Base-by-base conservation (phyloP, 768 basidiomycete species). In the Termitomyces bulborhizus region DNA sequence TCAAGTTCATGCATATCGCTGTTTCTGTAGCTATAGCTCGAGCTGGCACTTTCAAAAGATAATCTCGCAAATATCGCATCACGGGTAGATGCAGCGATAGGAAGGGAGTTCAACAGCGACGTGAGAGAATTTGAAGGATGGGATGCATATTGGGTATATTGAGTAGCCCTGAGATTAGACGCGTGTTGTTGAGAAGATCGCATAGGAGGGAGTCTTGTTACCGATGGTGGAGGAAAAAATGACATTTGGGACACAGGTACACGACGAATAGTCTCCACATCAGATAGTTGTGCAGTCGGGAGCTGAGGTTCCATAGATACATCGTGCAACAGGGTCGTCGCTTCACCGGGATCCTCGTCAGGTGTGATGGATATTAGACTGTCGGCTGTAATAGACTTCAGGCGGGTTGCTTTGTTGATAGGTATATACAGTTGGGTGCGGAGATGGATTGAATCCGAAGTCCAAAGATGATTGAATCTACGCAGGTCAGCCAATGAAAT, bases 381-480 rank as follows among this genome's bases (percentile, higher is more conserved):
- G 45, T 68, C 62, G 32, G 59, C 56, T 42, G 69, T 51, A 52
- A 63, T 68, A 52, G 76, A 72, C 42, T 67, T 73, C 45, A 77
- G 71, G 24, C 77, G 77, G 31, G 77, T 72, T 24, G 82, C 76
- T 58, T 76, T 76, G 49, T 86, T 82, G 36, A 86, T 64, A 0
- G 95, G 93, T 54, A 98, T 86, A 63, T 89, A 85, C 36, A 97
- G 81, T 6, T 83, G 76, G 45, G 84, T 84, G 29, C 95, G 88
- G 34, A 94, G 79, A 70, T 96, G 92, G 45, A 99, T 89, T 1
- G 92, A 80, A 66, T 98, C 97, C 6, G 90, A 88, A 6, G 92
- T 69, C 97, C 97, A 99, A 7, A 99, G 75, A 60, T 94, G 91
- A 69, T 99, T 99, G 46, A 86, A 85, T 61, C 85, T 79, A 46